Evolutionary conservation across 1,284 basidiomycete species (phyloP).

Genomic region (Apiotrichum domesticum): DNA sequence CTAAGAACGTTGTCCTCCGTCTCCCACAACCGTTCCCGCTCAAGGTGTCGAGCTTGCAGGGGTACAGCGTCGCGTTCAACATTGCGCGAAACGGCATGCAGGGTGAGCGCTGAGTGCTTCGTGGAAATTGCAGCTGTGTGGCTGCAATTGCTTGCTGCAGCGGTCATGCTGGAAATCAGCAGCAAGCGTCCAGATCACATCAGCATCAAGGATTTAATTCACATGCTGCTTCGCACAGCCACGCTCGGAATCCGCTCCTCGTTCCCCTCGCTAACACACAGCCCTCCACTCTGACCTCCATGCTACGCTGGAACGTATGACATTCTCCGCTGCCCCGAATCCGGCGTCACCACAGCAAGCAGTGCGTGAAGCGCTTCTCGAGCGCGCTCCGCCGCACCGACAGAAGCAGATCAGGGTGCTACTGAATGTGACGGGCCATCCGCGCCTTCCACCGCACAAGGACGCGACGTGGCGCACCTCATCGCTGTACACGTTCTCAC

Average conservation of each 20-base stretch:
- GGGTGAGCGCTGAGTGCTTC: constrained; percentile 23
- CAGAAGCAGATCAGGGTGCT: constrained; percentile 41
- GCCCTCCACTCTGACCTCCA: constrained; percentile 42
- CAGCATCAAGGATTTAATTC: too few relatives aligned
- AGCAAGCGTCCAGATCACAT: too few relatives aligned
- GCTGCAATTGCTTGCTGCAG: too few relatives aligned
- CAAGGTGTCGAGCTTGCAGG: constrained; percentile 38
- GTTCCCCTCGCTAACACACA: constrained; percentile 8
- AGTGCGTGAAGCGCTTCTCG: constrained; percentile 17
- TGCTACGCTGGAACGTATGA: constrained; percentile 38
- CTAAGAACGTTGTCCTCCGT: constrained; percentile 35
- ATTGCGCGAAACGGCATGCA: constrained; percentile 45
- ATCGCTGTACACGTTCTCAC: constrained; percentile 47
- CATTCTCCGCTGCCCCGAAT: constrained; percentile 29
- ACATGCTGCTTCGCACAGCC: too few relatives aligned
- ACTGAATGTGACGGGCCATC: constrained; percentile 34
- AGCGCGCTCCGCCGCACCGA: constrained; percentile 16
- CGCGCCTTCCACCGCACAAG: constrained; percentile 39
- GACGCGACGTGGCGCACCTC: constrained; percentile 43
- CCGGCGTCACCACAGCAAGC: constrained; percentile 7
- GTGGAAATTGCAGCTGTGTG: too few relatives aligned
- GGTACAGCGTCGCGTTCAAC: constrained; percentile 40
- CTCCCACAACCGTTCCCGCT: constrained; percentile 42
- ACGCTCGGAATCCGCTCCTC: too few relatives aligned
- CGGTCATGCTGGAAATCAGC: too few relatives aligned